Evolutionary conservation across 2,329 filamentous ascomycete genomes (phyloP), one percentile per base, ranked within the genome.

Genomic region (Penicillium sp.): DNA sequence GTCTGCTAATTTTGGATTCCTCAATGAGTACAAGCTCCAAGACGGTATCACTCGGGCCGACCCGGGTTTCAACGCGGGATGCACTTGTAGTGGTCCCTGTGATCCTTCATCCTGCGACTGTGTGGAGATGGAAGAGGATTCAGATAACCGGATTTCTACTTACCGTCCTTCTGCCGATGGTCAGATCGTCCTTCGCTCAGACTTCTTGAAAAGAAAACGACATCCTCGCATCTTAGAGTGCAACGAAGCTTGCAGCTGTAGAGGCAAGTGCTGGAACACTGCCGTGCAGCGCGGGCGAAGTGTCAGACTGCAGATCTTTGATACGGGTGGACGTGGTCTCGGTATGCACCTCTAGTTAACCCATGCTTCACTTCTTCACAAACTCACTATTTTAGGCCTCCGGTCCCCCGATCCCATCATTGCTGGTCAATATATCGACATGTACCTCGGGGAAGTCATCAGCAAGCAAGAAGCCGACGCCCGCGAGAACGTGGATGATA

Each of bases 371-470:
- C 16, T 7, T 39, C 9, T 30, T 35, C 18, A 20, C 10, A 14
- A 53, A 39, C 50, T 62, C 48, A 59, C 22, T 20, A 25, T 35
- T 22, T 16, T 36, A 74, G 74, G 75, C 5, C 65, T 77, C 7
- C 71, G 74, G 3, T 76, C 72, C 0, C 64, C 58, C 0, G 63
- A 72, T 18, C 45, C 53, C 2, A 73, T 78, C 40, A 56, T 65
- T 27, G 62, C 65, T 1, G 75, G 75, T 0, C 74, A 77, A 54
- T 77, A 75, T 42, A 75, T 78, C 44, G 74, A 77, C 45, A 62
- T 63, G 8, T 78, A 78, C 49, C 67, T 75, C 0, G 75, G 75
- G 2, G 75, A 78, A 49, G 69, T 77, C 0, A 68, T 78, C 5
- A 73, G 70, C 0, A 63, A 66, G 22, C 44, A 63, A 6, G 64